Evolutionary conservation across 768 basidiomycete genomes (phyloP), one percentile per base, ranked within the genome.

Genomic region (Rhizopogon vinicolor): DNA sequence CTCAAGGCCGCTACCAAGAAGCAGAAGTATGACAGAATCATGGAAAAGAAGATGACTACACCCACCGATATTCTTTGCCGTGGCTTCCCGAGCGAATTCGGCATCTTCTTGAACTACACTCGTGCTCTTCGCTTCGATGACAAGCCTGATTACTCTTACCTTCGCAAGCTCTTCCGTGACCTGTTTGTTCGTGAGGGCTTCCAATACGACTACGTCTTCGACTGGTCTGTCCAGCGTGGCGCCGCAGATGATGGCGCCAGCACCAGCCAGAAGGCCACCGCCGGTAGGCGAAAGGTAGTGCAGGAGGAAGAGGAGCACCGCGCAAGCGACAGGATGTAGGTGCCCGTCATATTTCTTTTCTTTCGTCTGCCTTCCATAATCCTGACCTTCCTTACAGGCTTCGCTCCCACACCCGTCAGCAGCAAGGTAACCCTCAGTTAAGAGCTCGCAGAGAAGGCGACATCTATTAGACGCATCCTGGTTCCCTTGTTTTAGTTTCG

Each of bases 31-130:
- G 97, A 98, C 75, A 89, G 97, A 58, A 99, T 99, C 78, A 99
- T 99, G 97, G 97, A 99, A 78, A 99, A 99, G 85, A 99, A 99
- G 85, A 98, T 99, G 94, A 98, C 97, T 39, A 97, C 94, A 0
- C 92, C 94, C 13, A 95, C 92, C 50, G 94, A 98, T 70, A 80
- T 96, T 56, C 85, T 99, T 29, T 98, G 96, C 79, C 94, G 96
- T 62, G 94, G 93, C n/a, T 98, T 97, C 84, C 96, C 97, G 58
- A 95, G 94, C 78, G 97, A 99, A 76, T 97, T 98, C 61, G 96
- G 94, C 41, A 97, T 98, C 64, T 98, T 98, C 83, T 78, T 99
- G 66, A 99, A 98, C 78, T 99, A 98, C 76, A 96, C 95, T 58
- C 93, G 97, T 54, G 95, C 96, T 42, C 89, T 99, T 57, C 93